Evolutionary conservation across 2,329 filamentous ascomycete genomes (phyloP).

Genomic region (Alternaria viburni): DNA sequence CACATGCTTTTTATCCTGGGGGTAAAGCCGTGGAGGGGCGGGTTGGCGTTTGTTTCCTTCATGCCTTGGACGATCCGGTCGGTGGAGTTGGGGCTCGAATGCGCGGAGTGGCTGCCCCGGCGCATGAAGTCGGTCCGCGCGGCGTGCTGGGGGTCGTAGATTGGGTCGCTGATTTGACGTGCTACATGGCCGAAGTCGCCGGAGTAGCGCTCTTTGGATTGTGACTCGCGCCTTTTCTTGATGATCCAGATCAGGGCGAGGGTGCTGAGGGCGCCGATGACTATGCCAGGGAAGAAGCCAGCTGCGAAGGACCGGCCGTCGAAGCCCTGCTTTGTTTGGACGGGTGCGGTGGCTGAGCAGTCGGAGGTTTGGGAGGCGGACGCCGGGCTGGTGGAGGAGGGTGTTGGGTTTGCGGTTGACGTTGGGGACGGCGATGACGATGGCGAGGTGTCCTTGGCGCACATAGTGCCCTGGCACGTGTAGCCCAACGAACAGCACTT

Average conservation of each 20-base stretch:
- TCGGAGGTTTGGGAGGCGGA: slow-evolving; percentile 40
- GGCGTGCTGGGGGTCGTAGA: slow-evolving; percentile 46
- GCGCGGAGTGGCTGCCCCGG: slow-evolving; percentile 33
- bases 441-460: slow-evolving; percentile 54
- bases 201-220: slow-evolving; percentile 41
- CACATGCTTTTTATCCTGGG: slow-evolving; percentile 45
- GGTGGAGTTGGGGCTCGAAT: slow-evolving; percentile 33
- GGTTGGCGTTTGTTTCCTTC: slow-evolving; percentile 19
- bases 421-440: slow-evolving; percentile 31
- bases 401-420: slow-evolving; percentile 24
- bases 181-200: slow-evolving; percentile 49
- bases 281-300: slow-evolving; percentile 47
- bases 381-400: slow-evolving; percentile 37
- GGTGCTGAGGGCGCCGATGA: slow-evolving; percentile 43
- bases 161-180: slow-evolving; percentile 48
- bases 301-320: slow-evolving; percentile 47
- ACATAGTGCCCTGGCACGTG: slow-evolving; percentile 62
- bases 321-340: slow-evolving; percentile 30
- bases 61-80: slow-evolving; percentile 32
- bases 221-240: slow-evolving; percentile 40
- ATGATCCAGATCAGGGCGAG: slow-evolving; percentile 43
- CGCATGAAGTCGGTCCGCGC: slow-evolving; percentile 48
- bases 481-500: slow-evolving; percentile 77
- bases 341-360: slow-evolving; percentile 21
- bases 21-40: slow-evolving; percentile 31